Evolutionary conservation across 352 stramenopile species (phyloP).

Genomic region (Pythium utonaiense): DNA sequence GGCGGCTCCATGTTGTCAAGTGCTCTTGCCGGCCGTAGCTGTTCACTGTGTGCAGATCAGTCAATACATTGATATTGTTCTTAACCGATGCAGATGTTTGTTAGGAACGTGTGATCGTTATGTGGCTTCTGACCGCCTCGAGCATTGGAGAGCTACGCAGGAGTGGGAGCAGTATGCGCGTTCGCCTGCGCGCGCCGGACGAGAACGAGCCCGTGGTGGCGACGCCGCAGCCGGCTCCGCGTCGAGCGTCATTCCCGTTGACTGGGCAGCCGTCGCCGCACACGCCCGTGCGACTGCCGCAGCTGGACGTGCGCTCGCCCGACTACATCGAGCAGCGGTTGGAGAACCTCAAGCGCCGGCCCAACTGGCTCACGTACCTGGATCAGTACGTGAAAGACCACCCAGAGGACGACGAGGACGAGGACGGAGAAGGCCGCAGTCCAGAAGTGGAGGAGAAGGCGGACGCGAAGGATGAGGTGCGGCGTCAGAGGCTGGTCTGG

Average conservation of each 20-base stretch:
- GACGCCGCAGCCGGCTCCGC: background rate
- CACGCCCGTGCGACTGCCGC: slow-evolving; percentile 24
- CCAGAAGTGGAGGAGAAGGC: background rate
- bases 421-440: slow-evolving; percentile 7
- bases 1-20: slow-evolving; percentile 23
- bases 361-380: slow-evolving; percentile 53
- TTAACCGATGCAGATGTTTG: background rate
- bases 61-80: slow-evolving; percentile 3
- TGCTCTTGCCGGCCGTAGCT: background rate
- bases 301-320: slow-evolving; percentile 67
- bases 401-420: slow-evolving; percentile 36
- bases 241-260: background rate
- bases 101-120: no score
- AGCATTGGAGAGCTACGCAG: background rate
- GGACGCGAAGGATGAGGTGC: background rate
- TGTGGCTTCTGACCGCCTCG: background rate
- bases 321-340: slow-evolving; percentile 84
- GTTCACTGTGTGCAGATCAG: background rate
- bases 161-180: slow-evolving; percentile 34
- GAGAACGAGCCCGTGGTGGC: slow-evolving; percentile 33
- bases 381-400: slow-evolving; percentile 71
- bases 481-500: background rate
- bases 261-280: slow-evolving; percentile 26
- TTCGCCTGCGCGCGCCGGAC: slow-evolving; percentile 62
- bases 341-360: slow-evolving; percentile 82